Evolutionary conservation across 2,329 filamentous ascomycete genomes (phyloP).

Genomic region (Colletotrichum eleusines): DNA sequence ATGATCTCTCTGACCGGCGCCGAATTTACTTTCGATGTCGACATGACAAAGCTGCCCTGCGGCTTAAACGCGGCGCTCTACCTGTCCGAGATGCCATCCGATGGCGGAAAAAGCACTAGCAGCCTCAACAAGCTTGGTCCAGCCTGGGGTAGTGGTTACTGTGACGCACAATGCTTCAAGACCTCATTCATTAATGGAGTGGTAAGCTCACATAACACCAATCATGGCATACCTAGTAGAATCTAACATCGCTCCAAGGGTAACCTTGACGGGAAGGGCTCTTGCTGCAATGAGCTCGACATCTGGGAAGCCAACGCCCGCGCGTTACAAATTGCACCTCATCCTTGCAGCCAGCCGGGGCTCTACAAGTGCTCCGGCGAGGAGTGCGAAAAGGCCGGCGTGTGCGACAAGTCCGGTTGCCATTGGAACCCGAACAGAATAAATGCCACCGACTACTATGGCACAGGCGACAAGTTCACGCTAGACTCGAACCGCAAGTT

Average conservation of each 20-base stretch:
- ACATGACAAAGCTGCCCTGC: slow-evolving; percentile 72
- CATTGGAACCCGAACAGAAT: slow-evolving; percentile 52
- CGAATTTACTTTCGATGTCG: slow-evolving; percentile 75
- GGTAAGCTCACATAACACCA: slow-evolving; percentile 47
- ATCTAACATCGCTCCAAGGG: slow-evolving; percentile 51
- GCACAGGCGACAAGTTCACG: slow-evolving; percentile 42
- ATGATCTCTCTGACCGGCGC: slow-evolving; percentile 68
- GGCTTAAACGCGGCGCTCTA: slow-evolving; percentile 76
- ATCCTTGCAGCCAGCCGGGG: slow-evolving; percentile 64
- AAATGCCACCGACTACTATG: slow-evolving; percentile 43
- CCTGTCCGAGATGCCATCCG: slow-evolving; percentile 71
- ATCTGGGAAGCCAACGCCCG: slow-evolving; percentile 74
- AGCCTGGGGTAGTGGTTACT: slow-evolving; percentile 71
- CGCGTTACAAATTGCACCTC: slow-evolving; percentile 69
- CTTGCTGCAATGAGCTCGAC: slow-evolving; percentile 78
- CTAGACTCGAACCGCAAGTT: slow-evolving; percentile 47
- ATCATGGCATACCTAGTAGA: slow-evolving; percentile 48
- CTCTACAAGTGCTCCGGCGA: slow-evolving; percentile 53
- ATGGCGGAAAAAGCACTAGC: slow-evolving; percentile 66
- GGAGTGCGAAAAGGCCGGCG: slow-evolving; percentile 47
- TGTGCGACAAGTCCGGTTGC: slow-evolving; percentile 55
- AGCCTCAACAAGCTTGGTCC: slow-evolving; percentile 67
- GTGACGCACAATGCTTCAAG: slow-evolving; percentile 67
- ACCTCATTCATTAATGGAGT: slow-evolving; percentile 58
- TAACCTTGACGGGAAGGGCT: slow-evolving; percentile 68